Evolutionary conservation across 495 filamentous ascomycete genomes (phyloP), one percentile per base, ranked within the genome.

Genomic region (Tuber borchii): DNA sequence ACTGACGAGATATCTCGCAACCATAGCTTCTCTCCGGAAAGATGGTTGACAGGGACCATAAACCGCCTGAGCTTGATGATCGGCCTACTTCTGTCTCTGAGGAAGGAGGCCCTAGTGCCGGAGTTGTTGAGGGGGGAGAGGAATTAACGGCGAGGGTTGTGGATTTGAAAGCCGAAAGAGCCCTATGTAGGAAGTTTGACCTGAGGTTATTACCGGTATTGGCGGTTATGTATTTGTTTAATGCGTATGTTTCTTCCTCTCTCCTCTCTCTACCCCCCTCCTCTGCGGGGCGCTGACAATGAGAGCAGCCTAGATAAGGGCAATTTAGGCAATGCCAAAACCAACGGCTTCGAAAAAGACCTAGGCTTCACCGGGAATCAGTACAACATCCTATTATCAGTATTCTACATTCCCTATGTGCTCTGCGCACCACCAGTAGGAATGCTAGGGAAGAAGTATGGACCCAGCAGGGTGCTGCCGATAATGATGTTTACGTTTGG

Each of bases 401-500:
- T 93, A 77, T 94, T 94, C 85, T 93, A 91, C 82, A 85, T 93
- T n/a, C 92, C 92, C 12, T 93, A 91, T 80, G 90, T 93, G 70
- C 81, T 93, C 22, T 90, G 88, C 69, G 91, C 89, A 10, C 91
- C 90, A 2, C 88, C 88, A 2, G 76, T 92, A 69, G 90, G 87
- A 10, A 90, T 94, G 84, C 81, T 91, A 6, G 90, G 89, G 71
- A 92, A 93, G 84, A 90, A 88, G 73, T 90, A 85, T 73, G 90
- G 90, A 8, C 89, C 90, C 1, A 86, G 88, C 43, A 85, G 86
- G 5, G 89, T 91, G n/a, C 85, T 93, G 9, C 90, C 91, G 6
- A 78, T 89, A 37, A 84, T 92, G 84, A 93, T 93, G 90, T 87
- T 91, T 80, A 85, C 83, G 44, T 92, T 91, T 74, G 90, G 90